phyloP scores from a whole-genome alignment of 768 basidiomycete species.

The Lepiota brunneoincarnata region DNA sequence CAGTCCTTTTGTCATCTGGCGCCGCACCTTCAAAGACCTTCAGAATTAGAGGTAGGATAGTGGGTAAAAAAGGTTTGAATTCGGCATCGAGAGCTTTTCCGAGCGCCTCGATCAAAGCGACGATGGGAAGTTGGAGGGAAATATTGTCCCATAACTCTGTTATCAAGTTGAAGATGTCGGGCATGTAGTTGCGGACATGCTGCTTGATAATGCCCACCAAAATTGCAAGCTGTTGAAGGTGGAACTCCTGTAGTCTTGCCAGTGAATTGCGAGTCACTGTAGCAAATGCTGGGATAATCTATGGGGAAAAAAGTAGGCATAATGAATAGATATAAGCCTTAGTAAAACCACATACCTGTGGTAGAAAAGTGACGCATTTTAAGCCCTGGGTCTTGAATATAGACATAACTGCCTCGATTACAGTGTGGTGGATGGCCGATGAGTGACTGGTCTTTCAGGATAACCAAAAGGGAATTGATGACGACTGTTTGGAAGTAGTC shows the following conservation, averaged over 20 bases:
- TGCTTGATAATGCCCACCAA: conserved; percentile 96
- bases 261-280: conserved; percentile 80
- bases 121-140: conserved; percentile 85
- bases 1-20: conserved; percentile 71
- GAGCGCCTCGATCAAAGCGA: conserved; percentile 88
- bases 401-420: conserved; percentile 97
- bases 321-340: not conserved
- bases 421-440: conserved; percentile 86
- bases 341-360: conserved; percentile 57
- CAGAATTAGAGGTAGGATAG: conserved; percentile 83
- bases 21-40: conserved; percentile 81
- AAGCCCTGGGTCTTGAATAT: conserved; percentile 98
- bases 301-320: conserved; percentile 14
- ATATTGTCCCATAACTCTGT: conserved; percentile 88
- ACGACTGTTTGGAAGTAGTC: conserved; percentile 98
- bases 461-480: conserved; percentile 80
- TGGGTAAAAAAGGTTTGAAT: conserved; percentile 94
- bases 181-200: conserved; percentile 90
- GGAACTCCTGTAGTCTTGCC: conserved; percentile 86
- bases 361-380: conserved; percentile 92
- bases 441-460: conserved; percentile 87
- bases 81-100: conserved; percentile 95
- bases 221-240: conserved; percentile 93
- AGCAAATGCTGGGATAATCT: conserved; percentile 96
- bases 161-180: conserved; percentile 80